Conservation (phyloP, 768 basidiomycete species). For the Mycena haematopus region DNA sequence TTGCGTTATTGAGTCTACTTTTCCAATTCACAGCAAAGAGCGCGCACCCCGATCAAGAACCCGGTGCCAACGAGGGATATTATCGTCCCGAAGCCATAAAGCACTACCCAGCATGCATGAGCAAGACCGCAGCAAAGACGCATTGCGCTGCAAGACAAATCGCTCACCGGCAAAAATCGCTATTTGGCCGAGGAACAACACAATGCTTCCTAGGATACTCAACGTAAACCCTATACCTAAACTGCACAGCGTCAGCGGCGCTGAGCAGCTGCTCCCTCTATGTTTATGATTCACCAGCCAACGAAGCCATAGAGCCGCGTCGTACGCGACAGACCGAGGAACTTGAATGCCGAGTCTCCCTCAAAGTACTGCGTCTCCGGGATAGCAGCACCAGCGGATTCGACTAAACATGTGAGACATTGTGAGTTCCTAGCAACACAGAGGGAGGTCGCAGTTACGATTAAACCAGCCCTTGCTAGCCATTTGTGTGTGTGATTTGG, state of each 20-base stretch:
- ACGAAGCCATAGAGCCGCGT: conserved; percentile 87
- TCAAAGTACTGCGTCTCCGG: conserved; percentile 88
- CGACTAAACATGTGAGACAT: conserved; percentile 51
- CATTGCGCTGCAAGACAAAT: background rate
- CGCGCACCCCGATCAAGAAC: conserved; percentile 86
- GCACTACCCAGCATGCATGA: conserved; percentile 51
- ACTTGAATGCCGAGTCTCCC: conserved; percentile 87
- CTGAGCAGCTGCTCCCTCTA: background rate
- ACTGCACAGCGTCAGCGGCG: conserved; percentile 45
- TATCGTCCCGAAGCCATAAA: conserved; percentile 84
- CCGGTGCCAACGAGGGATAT: conserved; percentile 87
- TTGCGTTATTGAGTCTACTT: conserved; percentile 13
- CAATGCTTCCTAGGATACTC: conserved; percentile 78
- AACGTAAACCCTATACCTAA: conserved; percentile 77
- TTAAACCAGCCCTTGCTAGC: conserved; percentile 86
- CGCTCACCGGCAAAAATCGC: conserved; percentile 77
- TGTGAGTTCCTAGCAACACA: background rate
- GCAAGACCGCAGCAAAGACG: background rate
- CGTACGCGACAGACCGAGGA: conserved; percentile 77
- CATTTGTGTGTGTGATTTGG: conserved; percentile 40
- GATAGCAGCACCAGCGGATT: conserved; percentile 63
- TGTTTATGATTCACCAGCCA: conserved; percentile 61
- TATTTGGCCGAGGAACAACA: conserved; percentile 76
- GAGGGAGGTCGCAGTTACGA: conserved; percentile 31
- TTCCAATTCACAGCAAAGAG: background rate